phyloP scores from a whole-genome alignment of 345 rosid species.

The Eucalyptus pauciflora region DNA sequence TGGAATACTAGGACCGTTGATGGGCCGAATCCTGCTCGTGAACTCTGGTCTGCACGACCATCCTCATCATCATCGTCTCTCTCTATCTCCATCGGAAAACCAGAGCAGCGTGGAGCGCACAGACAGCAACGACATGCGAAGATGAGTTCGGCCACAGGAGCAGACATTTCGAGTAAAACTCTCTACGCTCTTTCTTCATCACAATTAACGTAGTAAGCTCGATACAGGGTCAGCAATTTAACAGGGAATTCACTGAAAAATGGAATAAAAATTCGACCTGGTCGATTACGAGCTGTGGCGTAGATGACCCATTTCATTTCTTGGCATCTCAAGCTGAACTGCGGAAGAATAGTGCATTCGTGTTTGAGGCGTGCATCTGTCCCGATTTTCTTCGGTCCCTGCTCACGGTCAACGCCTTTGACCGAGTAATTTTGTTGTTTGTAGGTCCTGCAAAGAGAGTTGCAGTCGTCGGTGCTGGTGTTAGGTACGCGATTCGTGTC shows the following conservation, averaged over 20 bases:
- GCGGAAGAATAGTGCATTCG: neutral
- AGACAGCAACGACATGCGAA: neutral
- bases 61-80: neutral
- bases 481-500: conserved; percentile 29
- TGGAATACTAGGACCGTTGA: neutral
- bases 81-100: neutral
- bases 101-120: neutral
- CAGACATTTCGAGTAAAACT: neutral
- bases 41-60: neutral
- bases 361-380: neutral
- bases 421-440: neutral
- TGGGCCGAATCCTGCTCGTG: neutral
- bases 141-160: neutral
- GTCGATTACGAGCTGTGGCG: neutral
- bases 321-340: neutral
- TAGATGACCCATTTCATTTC: neutral
- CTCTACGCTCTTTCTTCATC: neutral
- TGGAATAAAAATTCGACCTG: neutral
- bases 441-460: conserved; percentile 45
- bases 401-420: neutral
- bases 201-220: neutral
- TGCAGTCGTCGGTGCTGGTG: conserved; percentile 84
- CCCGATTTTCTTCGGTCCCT: neutral
- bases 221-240: neutral
- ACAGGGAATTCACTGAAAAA: neutral